A percentile compares a stretch with the other conserved stretches of the same genome.
phyloP scores from a whole-genome alignment of 2,329 filamentous ascomycete species.

The Scedosporium minutisporum region DNA sequence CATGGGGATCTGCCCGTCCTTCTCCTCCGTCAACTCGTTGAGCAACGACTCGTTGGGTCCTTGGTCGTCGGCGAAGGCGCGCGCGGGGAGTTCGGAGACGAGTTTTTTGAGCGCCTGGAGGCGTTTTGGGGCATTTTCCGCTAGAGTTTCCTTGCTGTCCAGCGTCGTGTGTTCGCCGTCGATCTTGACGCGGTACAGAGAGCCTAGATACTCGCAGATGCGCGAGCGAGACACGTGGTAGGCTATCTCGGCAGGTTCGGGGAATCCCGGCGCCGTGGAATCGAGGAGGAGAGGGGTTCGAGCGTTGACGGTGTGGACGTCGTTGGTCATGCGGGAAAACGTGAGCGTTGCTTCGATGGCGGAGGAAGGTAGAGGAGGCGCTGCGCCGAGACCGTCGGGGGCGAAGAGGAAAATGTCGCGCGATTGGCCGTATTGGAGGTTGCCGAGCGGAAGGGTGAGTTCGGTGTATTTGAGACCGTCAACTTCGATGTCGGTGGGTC shows the following conservation, averaged over 20 bases:
- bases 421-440: conserved; percentile 51
- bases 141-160: not conserved
- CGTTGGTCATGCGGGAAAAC: conserved; percentile 14
- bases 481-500: conserved; percentile 12
- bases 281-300: not conserved
- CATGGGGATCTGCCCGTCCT: conserved; percentile 39
- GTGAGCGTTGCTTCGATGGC: conserved; percentile 10
- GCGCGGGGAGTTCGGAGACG: conserved; percentile 24
- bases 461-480: conserved; percentile 12
- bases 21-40: conserved; percentile 34
- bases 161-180: conserved; percentile 25
- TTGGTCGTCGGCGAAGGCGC: conserved; percentile 20
- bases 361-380: not conserved
- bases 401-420: conserved; percentile 40
- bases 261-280: conserved; percentile 3
- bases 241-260: conserved; percentile 22
- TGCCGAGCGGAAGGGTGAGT: conserved; percentile 35
- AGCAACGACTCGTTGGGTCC: conserved; percentile 34
- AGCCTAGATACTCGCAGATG: conserved; percentile 36
- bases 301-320: conserved; percentile 1
- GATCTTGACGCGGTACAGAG: conserved; percentile 23
- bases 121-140: conserved; percentile 7
- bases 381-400: not conserved
- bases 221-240: conserved; percentile 43
- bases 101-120: conserved; percentile 19